Evolutionary conservation across 192 early-diverging fungal genomes (phyloP).

Genomic region (Coemansia sp.): DNA sequence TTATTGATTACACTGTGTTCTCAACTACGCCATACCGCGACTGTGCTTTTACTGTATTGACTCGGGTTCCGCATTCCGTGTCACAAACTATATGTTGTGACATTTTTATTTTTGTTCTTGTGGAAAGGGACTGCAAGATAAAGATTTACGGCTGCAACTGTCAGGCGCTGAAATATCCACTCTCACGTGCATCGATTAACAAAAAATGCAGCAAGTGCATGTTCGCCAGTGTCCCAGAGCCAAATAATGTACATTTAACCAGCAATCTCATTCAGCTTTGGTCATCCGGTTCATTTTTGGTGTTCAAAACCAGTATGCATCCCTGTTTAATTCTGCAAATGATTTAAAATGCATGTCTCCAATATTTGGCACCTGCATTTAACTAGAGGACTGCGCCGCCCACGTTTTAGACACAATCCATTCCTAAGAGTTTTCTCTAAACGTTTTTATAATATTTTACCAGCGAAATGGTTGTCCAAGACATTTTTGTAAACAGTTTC

Average conservation of each 20-base stretch:
- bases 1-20: no score
- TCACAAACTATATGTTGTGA: no score
- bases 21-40: no score
- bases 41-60: no score
- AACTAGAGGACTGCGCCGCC: neutral
- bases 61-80: no score
- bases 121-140: neutral
- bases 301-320: neutral
- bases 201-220: neutral
- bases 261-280: neutral
- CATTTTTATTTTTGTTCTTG: no score
- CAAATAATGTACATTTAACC: neutral
- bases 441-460: neutral
- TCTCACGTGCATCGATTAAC: neutral
- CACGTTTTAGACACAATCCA: neutral
- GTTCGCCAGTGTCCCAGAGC: neutral
- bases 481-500: conserved; percentile 3
- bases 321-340: neutral
- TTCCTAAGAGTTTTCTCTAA: neutral
- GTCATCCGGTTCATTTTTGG: neutral
- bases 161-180: neutral
- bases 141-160: neutral
- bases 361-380: no score
- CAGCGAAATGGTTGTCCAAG: neutral
- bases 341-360: no score